Evolutionary conservation across 2,329 filamentous ascomycete species (phyloP).

Genomic region (Trichoderma sp.): DNA sequence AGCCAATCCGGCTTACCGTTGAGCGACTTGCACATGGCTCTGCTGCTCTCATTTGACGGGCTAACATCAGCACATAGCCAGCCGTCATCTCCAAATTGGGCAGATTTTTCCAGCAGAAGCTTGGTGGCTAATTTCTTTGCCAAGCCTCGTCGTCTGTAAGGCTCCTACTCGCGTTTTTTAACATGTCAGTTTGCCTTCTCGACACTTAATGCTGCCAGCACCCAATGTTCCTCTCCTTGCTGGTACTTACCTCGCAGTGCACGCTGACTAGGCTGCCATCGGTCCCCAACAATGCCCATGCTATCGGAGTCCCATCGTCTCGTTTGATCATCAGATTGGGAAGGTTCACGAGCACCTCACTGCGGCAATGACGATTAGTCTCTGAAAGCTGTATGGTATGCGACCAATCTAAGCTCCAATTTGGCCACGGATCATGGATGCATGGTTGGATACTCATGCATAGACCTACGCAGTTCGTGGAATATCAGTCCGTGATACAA

Average conservation of each 20-base stretch:
- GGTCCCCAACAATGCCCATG: slow-evolving; percentile 65
- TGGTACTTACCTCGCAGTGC: slow-evolving; percentile 56
- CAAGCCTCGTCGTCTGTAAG: slow-evolving; percentile 62
- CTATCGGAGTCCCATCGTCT: slow-evolving; percentile 53
- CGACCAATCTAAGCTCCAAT: not conserved
- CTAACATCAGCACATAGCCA: slow-evolving; percentile 67
- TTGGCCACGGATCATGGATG: not conserved
- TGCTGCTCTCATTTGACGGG: slow-evolving; percentile 61
- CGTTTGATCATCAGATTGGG: slow-evolving; percentile 53
- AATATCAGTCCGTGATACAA: slow-evolving; percentile 58
- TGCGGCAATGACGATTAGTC: slow-evolving; percentile 30
- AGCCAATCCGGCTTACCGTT: slow-evolving; percentile 59
- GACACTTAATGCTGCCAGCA: not conserved
- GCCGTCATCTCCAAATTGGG: slow-evolving; percentile 50
- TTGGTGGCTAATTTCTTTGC: slow-evolving; percentile 63
- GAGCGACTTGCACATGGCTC: slow-evolving; percentile 63
- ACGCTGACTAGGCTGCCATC: slow-evolving; percentile 65
- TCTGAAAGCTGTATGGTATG: not conserved
- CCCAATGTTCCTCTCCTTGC: not conserved
- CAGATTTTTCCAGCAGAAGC: slow-evolving; percentile 56
- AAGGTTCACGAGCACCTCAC: slow-evolving; percentile 47
- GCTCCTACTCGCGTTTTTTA: slow-evolving; percentile 40
- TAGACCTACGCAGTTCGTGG: slow-evolving; percentile 53
- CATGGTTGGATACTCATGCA: slow-evolving; percentile 24
- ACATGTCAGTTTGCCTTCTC: not conserved